Conservation (phyloP, 345 rosid species). For the Ceriops decandra region DNA sequence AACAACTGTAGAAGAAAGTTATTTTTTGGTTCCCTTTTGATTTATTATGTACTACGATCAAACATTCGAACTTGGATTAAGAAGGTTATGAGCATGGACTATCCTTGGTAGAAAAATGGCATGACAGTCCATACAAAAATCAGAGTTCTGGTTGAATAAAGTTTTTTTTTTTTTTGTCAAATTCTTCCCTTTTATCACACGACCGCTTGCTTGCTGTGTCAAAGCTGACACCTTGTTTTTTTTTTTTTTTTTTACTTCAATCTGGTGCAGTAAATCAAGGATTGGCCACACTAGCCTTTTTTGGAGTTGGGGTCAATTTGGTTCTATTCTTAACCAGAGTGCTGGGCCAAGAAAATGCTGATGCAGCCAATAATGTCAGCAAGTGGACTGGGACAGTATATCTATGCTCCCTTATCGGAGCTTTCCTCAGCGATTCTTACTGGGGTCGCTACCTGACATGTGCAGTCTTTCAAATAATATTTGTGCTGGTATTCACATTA, state of each 20-base stretch:
- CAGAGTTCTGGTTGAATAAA: no score
- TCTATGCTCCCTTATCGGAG: slow-evolving; percentile 75
- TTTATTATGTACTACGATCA: no score
- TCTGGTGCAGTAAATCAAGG: slow-evolving; percentile 64
- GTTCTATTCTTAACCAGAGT: slow-evolving; percentile 84
- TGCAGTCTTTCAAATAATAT: slow-evolving; percentile 47
- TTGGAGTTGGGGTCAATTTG: slow-evolving; percentile 86
- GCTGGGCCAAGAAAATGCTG: slow-evolving; percentile 65
- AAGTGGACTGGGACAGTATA: slow-evolving; percentile 96
- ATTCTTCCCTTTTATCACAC: no score
- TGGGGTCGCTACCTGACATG: slow-evolving; percentile 93
- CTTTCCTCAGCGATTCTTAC: slow-evolving; percentile 91
- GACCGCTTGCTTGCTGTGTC: neutral
- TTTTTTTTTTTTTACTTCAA: neutral
- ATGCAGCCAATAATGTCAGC: slow-evolving; percentile 83
- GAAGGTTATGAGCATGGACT: no score
- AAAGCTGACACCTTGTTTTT: neutral
- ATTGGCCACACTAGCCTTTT: slow-evolving; percentile 81
- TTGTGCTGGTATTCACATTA: slow-evolving; percentile 39
- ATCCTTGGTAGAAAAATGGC: no score
- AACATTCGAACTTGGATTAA: no score
- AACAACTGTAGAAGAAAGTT: no score
- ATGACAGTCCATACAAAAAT: no score
- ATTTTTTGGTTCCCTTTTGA: no score
- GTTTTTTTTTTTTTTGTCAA: no score